Percentiles rank a stretch among this genome's conserved stretches.
Conservation (phyloP, 164 flowering plant species). For the Cinnamomum chago region DNA sequence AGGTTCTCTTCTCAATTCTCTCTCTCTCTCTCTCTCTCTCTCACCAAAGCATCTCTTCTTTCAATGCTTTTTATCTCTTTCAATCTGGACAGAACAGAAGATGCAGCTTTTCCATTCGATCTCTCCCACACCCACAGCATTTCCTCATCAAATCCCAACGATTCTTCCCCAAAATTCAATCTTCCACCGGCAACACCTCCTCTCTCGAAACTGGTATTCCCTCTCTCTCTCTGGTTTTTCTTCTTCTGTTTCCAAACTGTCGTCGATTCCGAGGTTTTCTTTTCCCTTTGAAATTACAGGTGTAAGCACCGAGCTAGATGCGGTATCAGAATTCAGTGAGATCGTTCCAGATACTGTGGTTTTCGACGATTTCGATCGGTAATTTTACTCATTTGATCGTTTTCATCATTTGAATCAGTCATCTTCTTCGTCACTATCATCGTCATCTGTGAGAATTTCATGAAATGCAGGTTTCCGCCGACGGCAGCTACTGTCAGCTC, state of each 20-base stretch:
- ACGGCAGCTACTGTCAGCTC: constrained; percentile 98
- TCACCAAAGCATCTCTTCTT: no score
- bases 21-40: no score
- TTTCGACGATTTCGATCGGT: constrained; percentile 94
- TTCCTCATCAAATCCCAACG: constrained; percentile 27
- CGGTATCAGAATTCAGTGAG: constrained; percentile 76
- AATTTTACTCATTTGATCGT: not conserved
- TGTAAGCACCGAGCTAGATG: constrained; percentile 64
- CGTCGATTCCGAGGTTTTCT: no score
- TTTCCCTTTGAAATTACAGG: constrained; percentile 28
- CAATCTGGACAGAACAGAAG: constrained; percentile 2
- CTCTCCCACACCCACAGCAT: constrained; percentile 25
- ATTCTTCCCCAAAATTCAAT: constrained; percentile 43
- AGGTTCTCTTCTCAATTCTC: no score
- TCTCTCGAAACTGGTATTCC: constrained; percentile 50
- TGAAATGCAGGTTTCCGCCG: constrained; percentile 75
- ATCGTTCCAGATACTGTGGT: constrained; percentile 96
- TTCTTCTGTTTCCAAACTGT: no score
- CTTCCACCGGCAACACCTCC: constrained; percentile 38
- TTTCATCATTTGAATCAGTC: no score
- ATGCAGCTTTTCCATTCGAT: constrained; percentile 28
- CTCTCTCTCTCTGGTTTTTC: not conserved
- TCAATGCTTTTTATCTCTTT: no score
- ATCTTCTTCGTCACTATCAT: not conserved
- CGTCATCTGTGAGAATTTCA: not conserved